These are phyloP conservation scores for Jamesozyma hellenica DNA, from an alignment of 805 yeast genomes.

Conservation along the genomic window DNA sequence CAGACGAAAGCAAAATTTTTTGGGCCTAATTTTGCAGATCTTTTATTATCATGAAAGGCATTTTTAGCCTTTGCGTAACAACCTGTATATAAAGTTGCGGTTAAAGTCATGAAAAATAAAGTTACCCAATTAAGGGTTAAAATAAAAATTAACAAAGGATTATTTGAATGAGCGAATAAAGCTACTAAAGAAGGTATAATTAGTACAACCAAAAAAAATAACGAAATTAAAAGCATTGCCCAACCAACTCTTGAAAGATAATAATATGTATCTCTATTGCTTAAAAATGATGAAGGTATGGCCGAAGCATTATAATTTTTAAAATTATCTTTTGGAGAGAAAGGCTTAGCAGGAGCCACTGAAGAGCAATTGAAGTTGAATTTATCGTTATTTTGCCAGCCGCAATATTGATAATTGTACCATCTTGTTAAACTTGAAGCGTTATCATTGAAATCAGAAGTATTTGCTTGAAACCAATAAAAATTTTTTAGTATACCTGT, in stretches of 20 bases:
- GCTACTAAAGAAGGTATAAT: conserved; percentile 31
- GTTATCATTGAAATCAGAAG: conserved; percentile 37
- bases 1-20: conserved; percentile 54
- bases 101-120: conserved; percentile 35
- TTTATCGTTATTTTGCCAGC: conserved; percentile 33
- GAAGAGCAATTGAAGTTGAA: conserved; percentile 43
- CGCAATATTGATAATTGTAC: conserved; percentile 68
- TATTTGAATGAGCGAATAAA: conserved; percentile 12
- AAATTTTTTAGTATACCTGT: conserved; percentile 49
- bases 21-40: conserved; percentile 36
- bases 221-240: conserved; percentile 51
- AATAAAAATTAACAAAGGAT: conserved; percentile 14
- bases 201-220: conserved; percentile 43
- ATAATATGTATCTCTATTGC: conserved; percentile 44
- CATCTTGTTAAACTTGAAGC: conserved; percentile 49
- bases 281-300: conserved; percentile 46
- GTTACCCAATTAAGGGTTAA: conserved; percentile 28
- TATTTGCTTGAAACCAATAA: conserved; percentile 75
- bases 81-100: conserved; percentile 44
- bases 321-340: conserved; percentile 74
- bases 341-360: conserved; percentile 67
- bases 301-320: conserved; percentile 32
- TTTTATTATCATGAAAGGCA: conserved; percentile 37
- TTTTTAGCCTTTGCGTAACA: conserved; percentile 45
- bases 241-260: conserved; percentile 60